phyloP scores from a whole-genome alignment of 1,284 basidiomycete genomes.

The Cutaneotrichosporon mucoides region DNA sequence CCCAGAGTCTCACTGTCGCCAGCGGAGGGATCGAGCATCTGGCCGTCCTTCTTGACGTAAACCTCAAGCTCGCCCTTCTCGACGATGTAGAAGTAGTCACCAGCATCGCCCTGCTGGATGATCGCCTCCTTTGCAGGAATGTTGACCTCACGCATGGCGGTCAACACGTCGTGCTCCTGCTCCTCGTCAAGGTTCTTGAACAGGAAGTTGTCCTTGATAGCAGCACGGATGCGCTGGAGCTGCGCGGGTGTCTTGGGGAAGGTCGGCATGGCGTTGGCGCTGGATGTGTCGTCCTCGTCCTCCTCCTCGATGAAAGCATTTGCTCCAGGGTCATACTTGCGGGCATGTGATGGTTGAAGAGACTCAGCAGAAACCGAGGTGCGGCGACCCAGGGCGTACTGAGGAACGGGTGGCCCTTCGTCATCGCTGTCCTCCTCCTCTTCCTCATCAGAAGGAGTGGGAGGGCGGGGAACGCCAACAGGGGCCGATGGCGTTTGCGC shows the following conservation, averaged over 20 bases:
- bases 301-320: constrained; percentile 38
- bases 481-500: constrained; percentile 58
- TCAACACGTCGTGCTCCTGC: constrained; percentile 85
- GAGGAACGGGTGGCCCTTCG: constrained; percentile 40
- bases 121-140: constrained; percentile 73
- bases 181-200: constrained; percentile 97
- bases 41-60: constrained; percentile 62
- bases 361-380: constrained; percentile 96
- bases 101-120: constrained; percentile 93
- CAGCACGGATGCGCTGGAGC: constrained; percentile 76
- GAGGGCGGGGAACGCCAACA: constrained; percentile 52
- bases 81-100: constrained; percentile 97
- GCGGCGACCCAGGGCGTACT: constrained; percentile 77
- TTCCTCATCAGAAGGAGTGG: constrained; percentile 33
- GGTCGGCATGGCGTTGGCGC: constrained; percentile 52
- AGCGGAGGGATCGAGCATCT: constrained; percentile 53
- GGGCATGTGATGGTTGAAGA: constrained; percentile 69
- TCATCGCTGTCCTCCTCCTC: constrained; percentile 15
- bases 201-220: constrained; percentile 85
- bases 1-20: constrained; percentile 58
- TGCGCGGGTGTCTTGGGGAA: constrained; percentile 83
- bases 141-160: constrained; percentile 88
- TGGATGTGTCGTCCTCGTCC: constrained; percentile 42
- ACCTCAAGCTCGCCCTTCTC: constrained; percentile 85
- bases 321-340: constrained; percentile 24